Evolutionary conservation across 805 yeast species (phyloP).

Genomic region (Hermanozyma aechmeae): DNA sequence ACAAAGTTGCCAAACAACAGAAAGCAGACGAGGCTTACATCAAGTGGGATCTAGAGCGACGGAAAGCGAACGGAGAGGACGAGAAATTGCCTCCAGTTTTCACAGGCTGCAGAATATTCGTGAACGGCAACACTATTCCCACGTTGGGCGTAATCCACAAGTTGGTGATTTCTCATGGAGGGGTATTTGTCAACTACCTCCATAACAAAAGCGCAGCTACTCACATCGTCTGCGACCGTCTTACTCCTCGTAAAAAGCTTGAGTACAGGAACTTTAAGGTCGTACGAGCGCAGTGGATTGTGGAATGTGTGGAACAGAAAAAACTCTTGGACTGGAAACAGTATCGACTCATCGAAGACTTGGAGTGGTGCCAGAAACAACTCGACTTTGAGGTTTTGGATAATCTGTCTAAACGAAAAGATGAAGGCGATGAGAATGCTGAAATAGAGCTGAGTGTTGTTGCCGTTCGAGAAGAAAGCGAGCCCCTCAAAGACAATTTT

Average conservation of each 20-base stretch:
- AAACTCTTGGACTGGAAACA: constrained; percentile 60
- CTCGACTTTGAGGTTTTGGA: constrained; percentile 10
- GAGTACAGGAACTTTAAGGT: constrained; percentile 65
- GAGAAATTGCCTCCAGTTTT: constrained; percentile 36
- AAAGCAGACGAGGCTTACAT: constrained; percentile 41
- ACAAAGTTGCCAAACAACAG: constrained; percentile 57
- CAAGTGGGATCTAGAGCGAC: constrained; percentile 38
- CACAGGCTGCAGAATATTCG: constrained; percentile 54
- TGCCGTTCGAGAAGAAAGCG: not conserved
- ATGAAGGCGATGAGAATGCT: not conserved
- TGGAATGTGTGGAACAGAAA: constrained; percentile 45
- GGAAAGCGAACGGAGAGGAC: constrained; percentile 7
- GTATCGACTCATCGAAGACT: constrained; percentile 41
- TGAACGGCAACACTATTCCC: constrained; percentile 87
- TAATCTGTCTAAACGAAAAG: not conserved
- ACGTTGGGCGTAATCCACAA: constrained; percentile 65
- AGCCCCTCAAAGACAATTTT: not conserved
- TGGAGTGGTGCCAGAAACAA: constrained; percentile 47
- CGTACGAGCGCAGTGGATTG: constrained; percentile 76
- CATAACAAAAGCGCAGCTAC: constrained; percentile 68
- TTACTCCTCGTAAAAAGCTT: constrained; percentile 67
- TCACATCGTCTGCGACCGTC: constrained; percentile 70
- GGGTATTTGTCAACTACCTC: constrained; percentile 60
- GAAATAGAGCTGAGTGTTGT: not conserved
- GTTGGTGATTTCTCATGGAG: constrained; percentile 70